Conservation (phyloP, 2,329 filamentous ascomycete genomes). For the Aspergillus proliferans region DNA sequence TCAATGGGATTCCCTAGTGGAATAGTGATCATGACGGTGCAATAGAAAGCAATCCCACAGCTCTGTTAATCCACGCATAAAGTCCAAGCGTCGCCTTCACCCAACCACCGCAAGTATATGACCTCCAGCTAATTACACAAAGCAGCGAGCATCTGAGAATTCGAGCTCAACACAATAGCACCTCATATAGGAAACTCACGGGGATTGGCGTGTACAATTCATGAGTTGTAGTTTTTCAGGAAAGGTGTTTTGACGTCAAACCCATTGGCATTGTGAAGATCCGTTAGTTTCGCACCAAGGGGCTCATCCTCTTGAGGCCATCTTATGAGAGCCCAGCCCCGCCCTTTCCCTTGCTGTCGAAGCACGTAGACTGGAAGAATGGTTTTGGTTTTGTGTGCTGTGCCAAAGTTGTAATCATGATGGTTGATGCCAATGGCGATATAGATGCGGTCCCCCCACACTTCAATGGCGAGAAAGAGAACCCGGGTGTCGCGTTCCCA, state of each 20-base stretch:
- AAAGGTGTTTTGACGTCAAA: conserved; percentile 5
- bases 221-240: conserved; percentile 7
- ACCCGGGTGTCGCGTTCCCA: conserved; percentile 7
- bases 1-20: too few species aligned
- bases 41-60: not conserved
- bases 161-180: not conserved
- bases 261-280: conserved; percentile 9
- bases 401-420: conserved; percentile 8
- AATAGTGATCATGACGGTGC: too few species aligned
- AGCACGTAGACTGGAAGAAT: conserved; percentile 8
- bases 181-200: not conserved
- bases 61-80: not conserved
- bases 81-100: not conserved
- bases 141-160: not conserved
- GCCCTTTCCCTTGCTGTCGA: conserved; percentile 1
- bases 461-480: conserved; percentile 9
- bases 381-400: conserved; percentile 5
- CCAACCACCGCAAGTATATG: not conserved
- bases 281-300: conserved; percentile 4
- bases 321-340: conserved; percentile 6
- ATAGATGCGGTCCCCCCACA: conserved; percentile 7
- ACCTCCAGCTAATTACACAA: not conserved
- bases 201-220: conserved; percentile 4
- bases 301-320: conserved; percentile 10
- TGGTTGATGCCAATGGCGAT: conserved; percentile 9